Conservation (phyloP, 164 flowering plant species). For the Litsea cubeba region DNA sequence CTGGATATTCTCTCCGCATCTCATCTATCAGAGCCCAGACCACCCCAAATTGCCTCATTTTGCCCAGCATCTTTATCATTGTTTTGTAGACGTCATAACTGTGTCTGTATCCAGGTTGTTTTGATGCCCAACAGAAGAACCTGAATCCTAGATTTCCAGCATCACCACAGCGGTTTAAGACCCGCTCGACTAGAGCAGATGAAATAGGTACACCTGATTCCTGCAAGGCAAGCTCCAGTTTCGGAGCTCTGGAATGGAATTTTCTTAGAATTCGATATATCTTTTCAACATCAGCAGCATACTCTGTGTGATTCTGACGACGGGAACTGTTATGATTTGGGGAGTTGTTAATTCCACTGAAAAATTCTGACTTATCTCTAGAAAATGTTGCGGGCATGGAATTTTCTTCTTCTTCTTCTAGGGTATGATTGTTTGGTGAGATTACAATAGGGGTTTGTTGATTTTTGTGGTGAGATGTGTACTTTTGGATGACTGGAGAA, state of each 20-base stretch:
- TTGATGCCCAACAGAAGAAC: constrained; percentile 79
- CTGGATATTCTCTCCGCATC: constrained; percentile 66
- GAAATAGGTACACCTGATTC: constrained; percentile 51
- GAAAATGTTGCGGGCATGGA: not conserved
- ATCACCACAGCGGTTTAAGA: constrained; percentile 81
- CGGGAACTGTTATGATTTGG: not conserved
- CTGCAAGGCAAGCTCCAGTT: constrained; percentile 70
- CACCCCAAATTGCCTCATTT: constrained; percentile 87
- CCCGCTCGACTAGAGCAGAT: constrained; percentile 59
- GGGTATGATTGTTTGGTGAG: not conserved
- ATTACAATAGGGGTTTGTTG: not conserved
- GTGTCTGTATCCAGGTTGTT: constrained; percentile 67
- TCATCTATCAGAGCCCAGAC: constrained; percentile 91
- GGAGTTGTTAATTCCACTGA: not conserved
- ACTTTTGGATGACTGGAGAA: not conserved
- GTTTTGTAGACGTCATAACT: constrained; percentile 73
- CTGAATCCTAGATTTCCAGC: constrained; percentile 79
- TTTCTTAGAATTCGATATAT: constrained; percentile 59
- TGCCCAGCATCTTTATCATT: constrained; percentile 63
- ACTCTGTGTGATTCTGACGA: constrained; percentile 29
- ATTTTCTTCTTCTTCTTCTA: constrained; percentile 1
- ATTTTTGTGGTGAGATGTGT: not conserved
- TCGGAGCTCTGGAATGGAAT: constrained; percentile 71
- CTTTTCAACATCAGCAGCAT: constrained; percentile 65
- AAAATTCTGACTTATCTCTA: not conserved